Percentiles rank a stretch among this genome's conserved stretches.
phyloP scores from a whole-genome alignment of 169 alveolate genomes.

The Eimeria falciformis region DNA sequence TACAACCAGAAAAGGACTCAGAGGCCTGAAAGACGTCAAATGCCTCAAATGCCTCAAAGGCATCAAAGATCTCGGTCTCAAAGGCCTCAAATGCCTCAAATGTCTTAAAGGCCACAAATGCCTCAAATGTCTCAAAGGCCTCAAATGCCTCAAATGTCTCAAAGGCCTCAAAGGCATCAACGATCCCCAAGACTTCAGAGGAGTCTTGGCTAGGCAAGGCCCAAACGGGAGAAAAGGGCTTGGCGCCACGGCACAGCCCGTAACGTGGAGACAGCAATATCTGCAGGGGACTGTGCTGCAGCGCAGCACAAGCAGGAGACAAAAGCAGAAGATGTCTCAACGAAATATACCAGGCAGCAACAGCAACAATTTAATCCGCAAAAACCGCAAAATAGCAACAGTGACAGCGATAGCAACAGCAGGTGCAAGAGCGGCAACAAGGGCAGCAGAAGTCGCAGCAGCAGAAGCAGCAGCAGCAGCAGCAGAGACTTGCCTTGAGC shows the following conservation, averaged over 20 bases:
- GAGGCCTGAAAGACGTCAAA: no score
- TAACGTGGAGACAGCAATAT: constrained; percentile 6
- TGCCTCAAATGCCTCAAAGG: no score
- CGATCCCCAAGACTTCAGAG: no score
- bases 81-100: no score
- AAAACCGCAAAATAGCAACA: not conserved
- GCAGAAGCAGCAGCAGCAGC: constrained; percentile 17
- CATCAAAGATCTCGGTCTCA: no score
- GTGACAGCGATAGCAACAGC: not conserved
- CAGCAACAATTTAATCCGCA: not conserved
- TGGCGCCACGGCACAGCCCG: constrained; percentile 53
- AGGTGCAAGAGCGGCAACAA: not conserved
- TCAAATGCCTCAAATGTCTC: no score
- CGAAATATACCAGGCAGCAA: constrained; percentile 30
- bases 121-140: no score
- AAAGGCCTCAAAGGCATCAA: no score
- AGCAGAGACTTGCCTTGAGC: constrained; percentile 11
- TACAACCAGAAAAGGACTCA: no score
- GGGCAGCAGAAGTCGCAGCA: not conserved
- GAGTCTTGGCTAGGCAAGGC: not conserved
- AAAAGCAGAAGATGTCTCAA: not conserved
- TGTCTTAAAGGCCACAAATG: no score
- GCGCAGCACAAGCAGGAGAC: not conserved
- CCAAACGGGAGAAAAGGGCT: constrained; percentile 32
- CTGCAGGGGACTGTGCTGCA: constrained; percentile 47